Base-by-base conservation (phyloP, 345 rosid genomes). In the Aethionema arabicum region DNA sequence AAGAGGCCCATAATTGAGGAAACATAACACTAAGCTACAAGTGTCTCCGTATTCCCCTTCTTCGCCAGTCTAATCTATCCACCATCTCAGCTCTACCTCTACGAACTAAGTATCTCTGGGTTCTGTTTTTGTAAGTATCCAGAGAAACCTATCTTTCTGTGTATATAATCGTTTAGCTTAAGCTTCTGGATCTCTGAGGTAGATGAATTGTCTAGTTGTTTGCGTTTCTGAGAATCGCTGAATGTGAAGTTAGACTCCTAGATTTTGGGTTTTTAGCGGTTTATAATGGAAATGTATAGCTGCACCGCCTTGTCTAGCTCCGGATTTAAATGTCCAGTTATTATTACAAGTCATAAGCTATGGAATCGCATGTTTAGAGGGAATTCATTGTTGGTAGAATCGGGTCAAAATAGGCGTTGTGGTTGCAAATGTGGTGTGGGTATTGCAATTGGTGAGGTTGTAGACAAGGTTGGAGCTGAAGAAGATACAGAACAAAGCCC, bases 261-360 rank as follows among this genome's bases (percentile, higher is more conserved):
- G 8, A 6, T n/a, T 42, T 7, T 11, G n/a, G n/a, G n/a, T 5
- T 32, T 11, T 5, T 31, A 4, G 56, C 32, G 36, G 32, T 37
- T 36, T 52, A 5, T 61, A 11, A 79, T 84, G 86, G 71, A 53
- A 11, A 11, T 55, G 16, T 74, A 41, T 53, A 50, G 46, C 45
- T 44, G 67, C 54, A 73, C 59, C 67, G 56, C 53, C 16, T 52
- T 77, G 16, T 49, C 49, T 29, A 63, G 63, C 41, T 61, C 69
- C 9, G 59, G 62, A 63, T 44, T 61, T 44, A 32, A 16, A 32
- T 63, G 11, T 45, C 71, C 66, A n/a, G 38, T 32, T 48, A 27
- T 48, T 51, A 44, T 5, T 30, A 65, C 38, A 70, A 32, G 32
- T 53, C 56, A 55, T 35, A 74, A 63, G 39, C 59, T 75, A 53